Percentiles rank a stretch among this genome's conserved stretches.
These are phyloP conservation scores for Sporothrix pseudoabietina DNA, from an alignment of 2,329 filamentous ascomycete genomes.

Conservation along the genomic window DNA sequence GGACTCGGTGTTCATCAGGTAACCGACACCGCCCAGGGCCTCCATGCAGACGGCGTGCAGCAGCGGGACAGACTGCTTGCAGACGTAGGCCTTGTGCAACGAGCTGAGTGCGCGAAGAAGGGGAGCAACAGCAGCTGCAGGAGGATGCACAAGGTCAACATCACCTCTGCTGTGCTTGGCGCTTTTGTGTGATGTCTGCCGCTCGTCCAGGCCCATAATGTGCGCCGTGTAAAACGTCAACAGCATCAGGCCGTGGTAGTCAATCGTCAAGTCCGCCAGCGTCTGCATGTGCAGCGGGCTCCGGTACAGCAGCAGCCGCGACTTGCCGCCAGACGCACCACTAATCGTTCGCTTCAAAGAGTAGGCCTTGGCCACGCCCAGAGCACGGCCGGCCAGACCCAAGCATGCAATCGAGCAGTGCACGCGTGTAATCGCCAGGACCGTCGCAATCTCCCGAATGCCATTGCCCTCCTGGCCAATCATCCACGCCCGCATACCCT, in stretches of 20 bases:
- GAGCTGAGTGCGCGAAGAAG: slow-evolving; percentile 62
- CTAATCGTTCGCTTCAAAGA: slow-evolving; percentile 58
- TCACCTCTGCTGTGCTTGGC: slow-evolving; percentile 18
- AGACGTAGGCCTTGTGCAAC: slow-evolving; percentile 61
- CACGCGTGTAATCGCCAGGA: slow-evolving; percentile 68
- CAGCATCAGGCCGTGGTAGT: slow-evolving; percentile 60
- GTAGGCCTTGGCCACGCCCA: slow-evolving; percentile 61
- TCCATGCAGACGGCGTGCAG: slow-evolving; percentile 63
- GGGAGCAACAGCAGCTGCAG: slow-evolving; percentile 41
- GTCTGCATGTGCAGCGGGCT: slow-evolving; percentile 61
- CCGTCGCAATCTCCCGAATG: slow-evolving; percentile 66
- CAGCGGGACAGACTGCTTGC: slow-evolving; percentile 52
- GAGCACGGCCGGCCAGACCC: slow-evolving; percentile 57
- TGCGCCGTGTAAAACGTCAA: slow-evolving; percentile 57
- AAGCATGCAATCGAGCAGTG: slow-evolving; percentile 58
- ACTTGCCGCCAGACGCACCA: slow-evolving; percentile 47
- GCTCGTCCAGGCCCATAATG: slow-evolving; percentile 56
- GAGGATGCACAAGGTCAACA: slow-evolving; percentile 42
- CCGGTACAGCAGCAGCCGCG: slow-evolving; percentile 52
- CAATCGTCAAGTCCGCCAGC: slow-evolving; percentile 56
- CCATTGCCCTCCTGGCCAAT: slow-evolving; percentile 68
- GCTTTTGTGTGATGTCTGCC: slow-evolving; percentile 34
- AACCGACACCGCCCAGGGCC: slow-evolving; percentile 66
- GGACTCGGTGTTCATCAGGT: slow-evolving; percentile 62
- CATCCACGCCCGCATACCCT: slow-evolving; percentile 64